phyloP scores from a whole-genome alignment of 192 early-diverging fungal genomes.

The Podila epigama region DNA sequence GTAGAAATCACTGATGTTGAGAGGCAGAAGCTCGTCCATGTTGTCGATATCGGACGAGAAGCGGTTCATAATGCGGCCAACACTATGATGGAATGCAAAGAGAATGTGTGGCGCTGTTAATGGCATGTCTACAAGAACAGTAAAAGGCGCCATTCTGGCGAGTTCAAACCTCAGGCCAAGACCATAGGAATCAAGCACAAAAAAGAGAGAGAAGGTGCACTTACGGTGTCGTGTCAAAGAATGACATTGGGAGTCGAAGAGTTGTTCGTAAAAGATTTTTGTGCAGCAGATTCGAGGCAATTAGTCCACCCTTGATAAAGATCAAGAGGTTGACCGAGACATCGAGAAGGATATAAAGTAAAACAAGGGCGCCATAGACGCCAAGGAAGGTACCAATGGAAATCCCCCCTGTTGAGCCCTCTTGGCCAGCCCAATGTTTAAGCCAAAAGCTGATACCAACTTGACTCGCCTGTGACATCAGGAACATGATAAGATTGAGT shows the following conservation, averaged over 20 bases:
- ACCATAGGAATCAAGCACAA: too few relatives aligned
- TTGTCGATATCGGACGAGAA: constrained; percentile 86
- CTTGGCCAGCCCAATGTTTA: constrained; percentile 10
- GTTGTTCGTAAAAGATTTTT: constrained; percentile 66
- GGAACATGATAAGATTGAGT: constrained; percentile 10
- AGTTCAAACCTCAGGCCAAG: too few relatives aligned
- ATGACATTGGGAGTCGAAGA: constrained; percentile 59
- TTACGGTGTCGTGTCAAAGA: constrained; percentile 29
- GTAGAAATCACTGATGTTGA: constrained; percentile 51
- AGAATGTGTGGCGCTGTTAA: background rate
- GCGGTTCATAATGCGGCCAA: constrained; percentile 68
- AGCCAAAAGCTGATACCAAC: constrained; percentile 36
- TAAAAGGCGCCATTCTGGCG: too few relatives aligned
- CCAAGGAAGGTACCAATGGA: constrained; percentile 17
- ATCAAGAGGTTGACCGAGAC: constrained; percentile 15
- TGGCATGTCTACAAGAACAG: background rate
- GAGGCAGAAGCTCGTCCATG: constrained; percentile 69
- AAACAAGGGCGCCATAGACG: constrained; percentile 19
- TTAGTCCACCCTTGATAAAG: constrained; percentile 11
- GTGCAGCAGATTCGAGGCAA: constrained; percentile 60
- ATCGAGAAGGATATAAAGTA: constrained; percentile 15
- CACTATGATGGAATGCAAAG: background rate
- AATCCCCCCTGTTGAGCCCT: background rate
- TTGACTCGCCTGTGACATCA: constrained; percentile 26
- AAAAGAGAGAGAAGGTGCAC: background rate